Evolutionary conservation across 2,329 filamentous ascomycete species (phyloP).

Genomic region (Spiromastix sp.): DNA sequence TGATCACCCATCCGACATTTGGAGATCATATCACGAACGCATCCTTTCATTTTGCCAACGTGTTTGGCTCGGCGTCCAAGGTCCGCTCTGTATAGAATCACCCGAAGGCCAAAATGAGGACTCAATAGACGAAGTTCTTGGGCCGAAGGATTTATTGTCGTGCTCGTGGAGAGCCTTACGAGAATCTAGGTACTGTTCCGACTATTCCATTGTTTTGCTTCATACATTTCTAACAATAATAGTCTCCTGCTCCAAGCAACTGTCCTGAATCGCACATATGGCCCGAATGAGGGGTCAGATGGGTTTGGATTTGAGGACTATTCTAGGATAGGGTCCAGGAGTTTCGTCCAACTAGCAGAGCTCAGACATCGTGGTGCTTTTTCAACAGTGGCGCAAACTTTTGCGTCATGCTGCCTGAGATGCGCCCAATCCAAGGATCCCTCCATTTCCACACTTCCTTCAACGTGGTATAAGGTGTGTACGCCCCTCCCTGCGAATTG

Average conservation of each 20-base stretch:
- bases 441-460: constrained; percentile 40
- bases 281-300: constrained; percentile 29
- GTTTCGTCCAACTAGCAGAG: constrained; percentile 71
- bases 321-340: constrained; percentile 57
- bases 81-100: constrained; percentile 82
- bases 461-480: constrained; percentile 60
- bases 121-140: constrained; percentile 61
- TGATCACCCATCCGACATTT: constrained; percentile 13
- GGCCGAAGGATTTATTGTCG: constrained; percentile 77
- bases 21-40: constrained; percentile 30
- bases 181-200: constrained; percentile 62
- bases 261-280: constrained; percentile 43
- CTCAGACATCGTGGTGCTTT: constrained; percentile 88
- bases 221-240: constrained; percentile 9
- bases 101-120: constrained; percentile 66
- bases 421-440: constrained; percentile 43
- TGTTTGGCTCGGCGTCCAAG: constrained; percentile 68
- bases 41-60: constrained; percentile 52
- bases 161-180: constrained; percentile 95
- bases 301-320: constrained; percentile 50
- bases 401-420: constrained; percentile 66
- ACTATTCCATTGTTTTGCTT: neutral
- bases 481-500: constrained; percentile 1
- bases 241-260: constrained; percentile 63
- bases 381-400: constrained; percentile 83